A percentile compares a stretch with the other conserved stretches of the same genome.
Conservation (phyloP, 2,329 filamentous ascomycete species). For the Colletotrichum australisinense region DNA sequence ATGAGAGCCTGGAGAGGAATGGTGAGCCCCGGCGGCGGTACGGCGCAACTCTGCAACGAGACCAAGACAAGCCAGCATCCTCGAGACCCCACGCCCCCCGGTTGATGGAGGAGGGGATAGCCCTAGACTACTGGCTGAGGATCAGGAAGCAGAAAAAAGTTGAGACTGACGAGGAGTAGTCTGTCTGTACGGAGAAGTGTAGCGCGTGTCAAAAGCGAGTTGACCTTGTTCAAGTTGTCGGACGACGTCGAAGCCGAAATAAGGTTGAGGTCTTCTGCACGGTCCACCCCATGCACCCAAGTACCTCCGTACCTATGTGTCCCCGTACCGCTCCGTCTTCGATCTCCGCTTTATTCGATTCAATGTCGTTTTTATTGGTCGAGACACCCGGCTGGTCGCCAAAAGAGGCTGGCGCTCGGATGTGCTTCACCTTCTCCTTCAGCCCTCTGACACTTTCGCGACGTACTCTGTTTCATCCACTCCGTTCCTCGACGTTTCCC, state of each 20-base stretch:
- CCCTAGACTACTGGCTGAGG: not conserved
- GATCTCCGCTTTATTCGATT: slow-evolving; percentile 36
- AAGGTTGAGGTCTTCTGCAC: slow-evolving; percentile 42
- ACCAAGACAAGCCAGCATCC: not conserved
- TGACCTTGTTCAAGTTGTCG: slow-evolving; percentile 35
- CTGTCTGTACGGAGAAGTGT: not conserved
- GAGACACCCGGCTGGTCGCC: not conserved
- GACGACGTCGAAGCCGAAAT: slow-evolving; percentile 48
- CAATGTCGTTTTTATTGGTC: not conserved
- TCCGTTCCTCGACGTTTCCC: not conserved
- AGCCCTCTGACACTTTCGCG: slow-evolving; percentile 46
- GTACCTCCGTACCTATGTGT: not conserved
- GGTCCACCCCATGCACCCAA: not conserved
- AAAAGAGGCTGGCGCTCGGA: slow-evolving; percentile 33
- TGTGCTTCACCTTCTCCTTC: slow-evolving; percentile 42
- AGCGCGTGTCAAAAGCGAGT: slow-evolving; percentile 22
- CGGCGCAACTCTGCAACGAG: slow-evolving; percentile 11
- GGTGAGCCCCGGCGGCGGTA: not conserved
- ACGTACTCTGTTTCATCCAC: slow-evolving; percentile 45
- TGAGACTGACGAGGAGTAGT: slow-evolving; percentile 13
- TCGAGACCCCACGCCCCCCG: not conserved
- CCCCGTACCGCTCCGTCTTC: too few relatives aligned
- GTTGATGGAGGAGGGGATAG: not conserved
- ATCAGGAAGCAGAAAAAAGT: not conserved
- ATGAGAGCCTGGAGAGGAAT: not conserved